Percentiles rank a stretch among this genome's conserved stretches.
These are phyloP conservation scores for Amaranthus cruentus DNA, from an alignment of 148 eudicot species.

Conservation along the genomic window DNA sequence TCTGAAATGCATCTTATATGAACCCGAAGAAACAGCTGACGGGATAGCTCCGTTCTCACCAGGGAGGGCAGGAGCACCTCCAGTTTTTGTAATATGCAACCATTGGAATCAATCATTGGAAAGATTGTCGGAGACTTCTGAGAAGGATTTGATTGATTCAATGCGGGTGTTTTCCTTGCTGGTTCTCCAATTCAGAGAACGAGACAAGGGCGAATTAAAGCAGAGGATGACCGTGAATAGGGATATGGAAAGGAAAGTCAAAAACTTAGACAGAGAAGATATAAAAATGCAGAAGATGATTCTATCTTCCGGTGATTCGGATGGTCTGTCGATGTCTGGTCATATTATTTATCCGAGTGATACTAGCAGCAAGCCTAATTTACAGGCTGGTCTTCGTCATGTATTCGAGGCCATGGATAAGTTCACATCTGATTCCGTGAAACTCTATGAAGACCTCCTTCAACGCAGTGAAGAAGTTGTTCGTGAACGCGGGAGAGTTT, in stretches of 20 bases:
- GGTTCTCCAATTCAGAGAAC: slow-evolving; percentile 70
- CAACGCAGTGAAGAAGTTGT: slow-evolving; percentile 67
- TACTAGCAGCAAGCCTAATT: slow-evolving; percentile 56
- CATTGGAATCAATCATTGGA: slow-evolving; percentile 90
- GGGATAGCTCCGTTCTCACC: slow-evolving; percentile 86
- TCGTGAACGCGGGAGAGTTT: slow-evolving; percentile 31
- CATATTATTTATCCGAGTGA: slow-evolving; percentile 81
- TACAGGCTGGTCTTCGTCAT: slow-evolving; percentile 57
- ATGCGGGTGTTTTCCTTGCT: slow-evolving; percentile 62
- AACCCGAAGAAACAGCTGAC: slow-evolving; percentile 80
- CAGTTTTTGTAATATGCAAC: slow-evolving; percentile 72
- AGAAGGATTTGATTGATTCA: slow-evolving; percentile 70
- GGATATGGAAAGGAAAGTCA: slow-evolving; percentile 68
- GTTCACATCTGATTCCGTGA: slow-evolving; percentile 57
- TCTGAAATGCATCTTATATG: slow-evolving; percentile 58
- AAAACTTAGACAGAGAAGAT: slow-evolving; percentile 72
- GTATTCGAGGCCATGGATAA: slow-evolving; percentile 83
- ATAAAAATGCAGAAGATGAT: slow-evolving; percentile 64
- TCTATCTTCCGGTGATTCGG: slow-evolving; percentile 39
- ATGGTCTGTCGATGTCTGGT: slow-evolving; percentile 40
- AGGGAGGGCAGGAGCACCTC: slow-evolving; percentile 86
- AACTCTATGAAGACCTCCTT: slow-evolving; percentile 71
- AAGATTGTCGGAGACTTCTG: slow-evolving; percentile 74
- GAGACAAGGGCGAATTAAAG: slow-evolving; percentile 67
- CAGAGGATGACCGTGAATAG: slow-evolving; percentile 51